Evolutionary conservation across 176 grass and related monocot species (phyloP).

Genomic region (Dactylis glomerata): DNA sequence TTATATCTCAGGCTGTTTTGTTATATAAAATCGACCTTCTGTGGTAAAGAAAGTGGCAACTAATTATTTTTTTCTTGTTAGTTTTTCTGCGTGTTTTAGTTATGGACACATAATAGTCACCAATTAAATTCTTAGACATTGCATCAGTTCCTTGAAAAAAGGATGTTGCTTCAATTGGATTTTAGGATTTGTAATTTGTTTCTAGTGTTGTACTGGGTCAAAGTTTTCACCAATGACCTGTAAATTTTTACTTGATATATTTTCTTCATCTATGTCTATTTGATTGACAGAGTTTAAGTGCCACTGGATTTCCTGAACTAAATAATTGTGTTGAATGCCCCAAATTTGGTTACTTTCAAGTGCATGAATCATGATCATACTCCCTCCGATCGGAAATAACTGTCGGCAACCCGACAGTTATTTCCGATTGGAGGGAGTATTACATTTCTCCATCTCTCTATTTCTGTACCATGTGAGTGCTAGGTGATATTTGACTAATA

Average conservation of each 20-base stretch:
- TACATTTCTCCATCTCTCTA: background rate
- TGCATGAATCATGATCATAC: background rate
- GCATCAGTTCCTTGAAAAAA: background rate
- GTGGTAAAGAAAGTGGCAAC: too few species aligned
- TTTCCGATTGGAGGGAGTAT: too few species aligned
- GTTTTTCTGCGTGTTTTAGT: background rate
- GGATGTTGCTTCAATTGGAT: background rate
- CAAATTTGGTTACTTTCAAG: background rate
- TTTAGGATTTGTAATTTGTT: background rate
- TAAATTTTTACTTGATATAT: background rate
- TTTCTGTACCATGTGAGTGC: background rate
- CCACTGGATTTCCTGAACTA: background rate
- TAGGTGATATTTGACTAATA: background rate
- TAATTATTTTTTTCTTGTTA: background rate
- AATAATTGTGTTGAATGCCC: background rate
- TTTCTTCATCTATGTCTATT: background rate
- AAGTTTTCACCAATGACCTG: background rate
- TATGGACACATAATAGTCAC: background rate
- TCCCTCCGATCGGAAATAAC: too few species aligned
- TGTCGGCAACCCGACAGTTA: too few species aligned
- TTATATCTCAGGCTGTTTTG: too few species aligned
- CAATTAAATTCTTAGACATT: background rate
- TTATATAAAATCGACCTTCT: too few species aligned
- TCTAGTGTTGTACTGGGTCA: background rate
- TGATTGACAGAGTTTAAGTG: background rate